Percentiles rank a stretch among this genome's conserved stretches.
Evolutionary conservation across 495 filamentous ascomycete species (phyloP).

Genomic region (Bacidia rubella): DNA sequence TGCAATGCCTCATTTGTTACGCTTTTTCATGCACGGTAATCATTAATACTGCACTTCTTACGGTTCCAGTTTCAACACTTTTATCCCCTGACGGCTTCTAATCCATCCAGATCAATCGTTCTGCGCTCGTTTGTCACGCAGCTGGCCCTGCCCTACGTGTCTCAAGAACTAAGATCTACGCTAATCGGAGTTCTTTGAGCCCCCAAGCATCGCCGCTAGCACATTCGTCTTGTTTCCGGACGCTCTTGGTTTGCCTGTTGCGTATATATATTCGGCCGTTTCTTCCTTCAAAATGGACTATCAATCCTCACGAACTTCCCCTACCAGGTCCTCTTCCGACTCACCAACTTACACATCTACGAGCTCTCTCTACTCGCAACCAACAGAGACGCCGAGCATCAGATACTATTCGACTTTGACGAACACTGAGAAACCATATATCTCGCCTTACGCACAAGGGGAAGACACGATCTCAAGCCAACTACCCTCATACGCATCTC

Average conservation of each 20-base stretch:
- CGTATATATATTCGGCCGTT: conserved; percentile 9
- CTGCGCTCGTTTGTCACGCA: not conserved
- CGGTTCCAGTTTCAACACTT: not conserved
- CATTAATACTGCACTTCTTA: not conserved
- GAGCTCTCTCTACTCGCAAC: conserved; percentile 4
- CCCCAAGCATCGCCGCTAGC: not conserved
- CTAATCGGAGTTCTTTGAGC: not conserved
- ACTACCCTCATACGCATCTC: conserved; percentile 4
- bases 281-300: conserved; percentile 11
- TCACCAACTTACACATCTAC: not conserved
- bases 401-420: conserved; percentile 8
- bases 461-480: conserved; percentile 1
- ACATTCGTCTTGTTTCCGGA: not conserved
- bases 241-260: not conserved
- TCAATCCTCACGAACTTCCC: conserved; percentile 9
- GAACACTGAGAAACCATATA: conserved; percentile 11
- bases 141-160: not conserved
- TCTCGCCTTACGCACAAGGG: conserved; percentile 16
- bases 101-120: not conserved
- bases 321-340: conserved; percentile 1
- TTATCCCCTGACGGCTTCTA: not conserved
- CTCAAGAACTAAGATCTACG: not conserved
- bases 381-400: conserved; percentile 4
- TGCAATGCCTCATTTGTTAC: not conserved
- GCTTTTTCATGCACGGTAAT: not conserved